These are phyloP conservation scores for Crepidotus variabilis DNA, from an alignment of 768 basidiomycete genomes.

Conservation along the genomic window DNA sequence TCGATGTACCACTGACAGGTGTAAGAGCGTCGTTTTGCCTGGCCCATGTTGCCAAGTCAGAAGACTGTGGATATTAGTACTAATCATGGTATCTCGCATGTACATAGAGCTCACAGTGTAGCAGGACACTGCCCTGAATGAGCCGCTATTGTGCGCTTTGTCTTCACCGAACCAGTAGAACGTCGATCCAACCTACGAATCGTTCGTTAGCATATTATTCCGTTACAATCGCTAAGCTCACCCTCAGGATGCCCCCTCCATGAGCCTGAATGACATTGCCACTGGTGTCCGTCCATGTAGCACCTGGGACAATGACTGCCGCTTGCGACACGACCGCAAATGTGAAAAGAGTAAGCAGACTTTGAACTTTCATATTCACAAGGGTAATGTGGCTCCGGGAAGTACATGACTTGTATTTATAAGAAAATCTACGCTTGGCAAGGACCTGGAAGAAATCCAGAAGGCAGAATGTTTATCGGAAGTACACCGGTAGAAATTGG, in stretches of 20 bases:
- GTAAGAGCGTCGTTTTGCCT: slow-evolving; percentile 57
- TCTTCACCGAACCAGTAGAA: slow-evolving; percentile 66
- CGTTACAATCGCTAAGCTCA: slow-evolving; percentile 10
- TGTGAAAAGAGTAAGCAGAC: slow-evolving; percentile 11
- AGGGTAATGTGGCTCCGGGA: no score
- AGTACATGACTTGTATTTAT: no score
- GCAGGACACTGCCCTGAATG: slow-evolving; percentile 58
- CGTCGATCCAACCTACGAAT: slow-evolving; percentile 42
- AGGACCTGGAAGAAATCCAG: no score
- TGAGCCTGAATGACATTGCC: slow-evolving; percentile 63
- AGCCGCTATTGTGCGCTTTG: slow-evolving; percentile 50
- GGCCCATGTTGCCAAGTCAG: slow-evolving; percentile 50
- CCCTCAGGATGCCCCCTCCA: slow-evolving; percentile 57
- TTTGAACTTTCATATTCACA: background rate
- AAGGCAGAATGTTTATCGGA: no score
- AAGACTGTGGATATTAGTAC: slow-evolving; percentile 30
- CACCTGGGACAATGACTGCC: slow-evolving; percentile 56
- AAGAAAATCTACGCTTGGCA: no score
- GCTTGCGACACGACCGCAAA: slow-evolving; percentile 19
- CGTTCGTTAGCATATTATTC: background rate
- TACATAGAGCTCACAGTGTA: slow-evolving; percentile 35
- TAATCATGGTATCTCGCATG: background rate
- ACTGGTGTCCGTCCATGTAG: slow-evolving; percentile 58
- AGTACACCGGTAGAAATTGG: no score
- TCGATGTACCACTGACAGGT: slow-evolving; percentile 50